A percentile compares a stretch with the other conserved stretches of the same genome.
Conservation (phyloP, 2,329 filamentous ascomycete species). For the Leptographium procerum region DNA sequence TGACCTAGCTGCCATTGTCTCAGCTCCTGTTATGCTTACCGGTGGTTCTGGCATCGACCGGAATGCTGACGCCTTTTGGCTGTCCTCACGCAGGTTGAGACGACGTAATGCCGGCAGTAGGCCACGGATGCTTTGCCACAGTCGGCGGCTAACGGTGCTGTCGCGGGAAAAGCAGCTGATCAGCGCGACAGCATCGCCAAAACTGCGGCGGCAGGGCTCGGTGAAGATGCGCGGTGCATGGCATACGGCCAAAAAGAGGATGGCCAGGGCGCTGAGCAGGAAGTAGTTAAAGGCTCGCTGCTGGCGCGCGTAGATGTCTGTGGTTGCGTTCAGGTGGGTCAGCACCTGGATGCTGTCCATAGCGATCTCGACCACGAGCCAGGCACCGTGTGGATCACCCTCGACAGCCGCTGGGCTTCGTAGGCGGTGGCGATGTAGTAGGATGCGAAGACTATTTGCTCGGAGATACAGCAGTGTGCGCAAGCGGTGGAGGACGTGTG, state of each 20-base stretch:
- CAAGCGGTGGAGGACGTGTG: slow-evolving; percentile 26
- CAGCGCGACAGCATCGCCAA: slow-evolving; percentile 21
- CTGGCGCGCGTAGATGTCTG: slow-evolving; percentile 25
- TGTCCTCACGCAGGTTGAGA: not conserved
- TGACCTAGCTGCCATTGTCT: not conserved
- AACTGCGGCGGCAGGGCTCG: slow-evolving; percentile 21
- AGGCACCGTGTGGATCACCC: slow-evolving; percentile 22
- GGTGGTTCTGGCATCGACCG: not conserved
- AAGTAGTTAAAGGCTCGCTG: slow-evolving; percentile 30
- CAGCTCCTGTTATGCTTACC: not conserved
- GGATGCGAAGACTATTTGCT: slow-evolving; percentile 31
- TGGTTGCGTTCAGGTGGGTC: slow-evolving; percentile 23
- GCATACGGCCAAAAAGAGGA: slow-evolving; percentile 31
- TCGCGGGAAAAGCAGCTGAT: slow-evolving; percentile 21
- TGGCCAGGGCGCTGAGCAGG: slow-evolving; percentile 25
- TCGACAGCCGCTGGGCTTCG: slow-evolving; percentile 26
- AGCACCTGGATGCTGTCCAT: slow-evolving; percentile 22
- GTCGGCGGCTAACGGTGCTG: slow-evolving; percentile 20
- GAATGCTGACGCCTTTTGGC: not conserved
- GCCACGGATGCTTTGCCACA: slow-evolving; percentile 24
- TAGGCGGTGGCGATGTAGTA: slow-evolving; percentile 32
- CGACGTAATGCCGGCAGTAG: not conserved
- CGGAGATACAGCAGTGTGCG: slow-evolving; percentile 27
- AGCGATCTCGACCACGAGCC: slow-evolving; percentile 28
- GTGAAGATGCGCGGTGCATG: slow-evolving; percentile 31